phyloP scores from a whole-genome alignment of 352 stramenopile genomes.

The Aphanomyces astaci region DNA sequence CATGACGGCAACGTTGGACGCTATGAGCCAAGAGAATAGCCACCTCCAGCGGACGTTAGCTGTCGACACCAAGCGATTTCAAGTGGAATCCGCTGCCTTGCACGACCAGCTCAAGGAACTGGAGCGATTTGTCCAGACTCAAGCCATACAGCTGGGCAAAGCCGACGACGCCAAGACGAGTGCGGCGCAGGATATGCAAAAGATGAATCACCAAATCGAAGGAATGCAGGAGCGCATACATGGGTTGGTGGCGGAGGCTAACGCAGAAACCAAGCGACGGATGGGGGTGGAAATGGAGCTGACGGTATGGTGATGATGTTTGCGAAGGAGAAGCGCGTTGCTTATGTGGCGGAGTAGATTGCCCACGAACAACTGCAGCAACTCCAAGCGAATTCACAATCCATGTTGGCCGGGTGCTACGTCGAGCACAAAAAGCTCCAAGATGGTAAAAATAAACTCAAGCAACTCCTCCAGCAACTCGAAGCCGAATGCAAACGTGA shows the following conservation, averaged over 20 bases:
- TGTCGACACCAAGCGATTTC: conserved; percentile 33
- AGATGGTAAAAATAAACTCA: conserved; percentile 33
- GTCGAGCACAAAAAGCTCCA: conserved; percentile 32
- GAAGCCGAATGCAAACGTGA: conserved; percentile 36
- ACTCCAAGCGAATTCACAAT: conserved; percentile 35
- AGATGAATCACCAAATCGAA: conserved; percentile 29
- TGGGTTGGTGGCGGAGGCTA: conserved; percentile 43
- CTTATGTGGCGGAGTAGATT: conserved; percentile 31
- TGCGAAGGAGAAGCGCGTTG: too few relatives aligned
- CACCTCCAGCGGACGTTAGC: conserved; percentile 41
- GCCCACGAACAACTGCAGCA: conserved; percentile 39
- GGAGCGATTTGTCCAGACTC: conserved; percentile 34
- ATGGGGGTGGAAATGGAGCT: conserved; percentile 35
- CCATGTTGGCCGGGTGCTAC: conserved; percentile 31
- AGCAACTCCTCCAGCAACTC: conserved; percentile 32
- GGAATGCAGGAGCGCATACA: conserved; percentile 55
- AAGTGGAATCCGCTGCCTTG: conserved; percentile 32
- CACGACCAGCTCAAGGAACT: conserved; percentile 40
- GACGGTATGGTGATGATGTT: conserved; percentile 31
- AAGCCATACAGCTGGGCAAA: conserved; percentile 33
- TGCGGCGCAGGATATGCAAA: conserved; percentile 29
- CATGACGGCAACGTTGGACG: background rate
- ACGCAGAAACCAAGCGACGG: conserved; percentile 39
- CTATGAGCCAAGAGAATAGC: conserved; percentile 35
- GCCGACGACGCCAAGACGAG: conserved; percentile 37